Base-by-base conservation (phyloP, 148 eudicot genomes). In the Agrostemma githago region DNA sequence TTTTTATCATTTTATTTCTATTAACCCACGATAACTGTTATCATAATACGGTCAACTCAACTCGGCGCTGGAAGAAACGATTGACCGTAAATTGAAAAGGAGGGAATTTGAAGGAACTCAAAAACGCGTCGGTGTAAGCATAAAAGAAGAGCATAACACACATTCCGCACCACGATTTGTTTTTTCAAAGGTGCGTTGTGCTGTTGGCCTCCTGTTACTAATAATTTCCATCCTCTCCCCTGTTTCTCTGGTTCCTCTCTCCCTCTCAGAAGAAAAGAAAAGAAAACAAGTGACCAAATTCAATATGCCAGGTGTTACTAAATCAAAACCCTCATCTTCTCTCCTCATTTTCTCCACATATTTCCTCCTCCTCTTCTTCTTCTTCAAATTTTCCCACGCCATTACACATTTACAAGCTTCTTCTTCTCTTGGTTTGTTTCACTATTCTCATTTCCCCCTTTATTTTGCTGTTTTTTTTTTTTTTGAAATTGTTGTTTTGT, bases 391-490 rank as follows among this genome's bases (percentile, higher is more conserved):
- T 41, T 40, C 79, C 26, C 34, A 54, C 71, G 75, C 82, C 3
- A 16, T 34, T 60, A 72, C 37, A 19, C 72, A 76, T 72, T 64
- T 20, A 1, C 75, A 60, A 56, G 19, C 68, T 75, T 58, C 74
- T n/a, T n/a, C 68, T 34, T 71, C 65, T 63, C 67, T 10, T n/a
- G 82, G 82, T 80, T 58, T 71, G 68, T 66, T 14, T 58, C 6
- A 0, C 5, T 38, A 12, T 40, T 38, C 17, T 59, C 17, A 43
- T 9, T 43, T 70, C 7, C n/a, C 56, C 68, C 58, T 17, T 11
- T 8, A 41, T 39, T 78, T 8, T 48, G 54, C 12, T 48, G 54
- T 48, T 5, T 54, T 19, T 38, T n/a, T n/a, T 3, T 3, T 34
- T 39, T 60, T 2, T 2, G 2, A 54, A 5, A 16, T 69, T 68